These are phyloP conservation scores for Phylloporus sp. DNA, from an alignment of 768 basidiomycete species.

Conservation along the genomic window DNA sequence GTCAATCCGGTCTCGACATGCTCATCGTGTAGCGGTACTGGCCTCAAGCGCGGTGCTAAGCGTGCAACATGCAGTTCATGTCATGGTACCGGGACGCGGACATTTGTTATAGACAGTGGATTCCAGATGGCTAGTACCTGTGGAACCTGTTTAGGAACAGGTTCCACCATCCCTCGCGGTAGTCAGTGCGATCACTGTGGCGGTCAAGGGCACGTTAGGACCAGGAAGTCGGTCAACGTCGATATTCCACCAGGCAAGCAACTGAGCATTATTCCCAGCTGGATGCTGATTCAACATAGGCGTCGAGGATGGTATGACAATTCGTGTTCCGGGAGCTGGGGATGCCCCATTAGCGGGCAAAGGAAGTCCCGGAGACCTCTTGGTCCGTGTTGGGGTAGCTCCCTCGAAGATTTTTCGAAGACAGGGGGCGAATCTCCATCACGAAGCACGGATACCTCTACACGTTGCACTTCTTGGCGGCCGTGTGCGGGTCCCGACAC, in stretches of 20 bases:
- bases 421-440: conserved; percentile 88
- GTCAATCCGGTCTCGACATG: conserved; percentile 83
- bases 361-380: conserved; percentile 78
- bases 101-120: conserved; percentile 86
- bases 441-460: conserved; percentile 84
- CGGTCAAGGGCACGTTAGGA: conserved; percentile 85
- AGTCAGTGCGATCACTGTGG: conserved; percentile 75
- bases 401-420: conserved; percentile 81
- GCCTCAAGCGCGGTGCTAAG: conserved; percentile 83
- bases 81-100: conserved; percentile 80
- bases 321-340: conserved; percentile 75
- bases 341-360: conserved; percentile 79
- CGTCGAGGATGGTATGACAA: conserved; percentile 91
- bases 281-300: conserved; percentile 41
- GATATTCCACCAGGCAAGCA: conserved; percentile 79
- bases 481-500: conserved; percentile 83
- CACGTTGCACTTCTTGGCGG: conserved; percentile 93
- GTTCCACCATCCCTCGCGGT: conserved; percentile 71
- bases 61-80: conserved; percentile 74
- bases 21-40: conserved; percentile 75
- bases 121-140: conserved; percentile 98
- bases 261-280: neutral
- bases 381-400: conserved; percentile 80
- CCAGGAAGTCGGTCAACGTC: conserved; percentile 70
- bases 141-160: conserved; percentile 72